Base-by-base conservation (phyloP, 768 basidiomycete genomes). In the Lactarius pseudohatsudake region DNA sequence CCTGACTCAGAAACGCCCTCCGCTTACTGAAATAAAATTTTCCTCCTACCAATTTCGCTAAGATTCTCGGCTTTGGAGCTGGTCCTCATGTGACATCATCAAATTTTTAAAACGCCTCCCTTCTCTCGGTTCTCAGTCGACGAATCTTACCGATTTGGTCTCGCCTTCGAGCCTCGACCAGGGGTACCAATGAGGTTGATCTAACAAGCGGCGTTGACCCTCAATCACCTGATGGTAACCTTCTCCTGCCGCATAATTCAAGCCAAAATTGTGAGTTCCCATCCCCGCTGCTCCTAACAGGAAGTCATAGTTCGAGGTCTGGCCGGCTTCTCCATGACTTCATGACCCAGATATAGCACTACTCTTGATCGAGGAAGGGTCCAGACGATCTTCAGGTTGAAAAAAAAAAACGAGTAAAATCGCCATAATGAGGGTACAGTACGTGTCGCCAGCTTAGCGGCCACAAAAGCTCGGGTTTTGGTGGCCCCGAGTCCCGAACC, bases 61-160 rank as follows among this genome's bases (percentile, higher is more conserved):
- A 26, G 6, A 26, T 53, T 26, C 50, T 53, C 11, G 50, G 6
- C 50, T 53, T 26, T 53, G 11, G 50, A 53, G 26, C 22, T 6
- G 20, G 47, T 50, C 47, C 47, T 50, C 47, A 50, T 28, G 26
- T 53, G 50, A 53, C 50, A 53, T 53, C 50, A 53, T 53, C 26
- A 22, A 53, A 15, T 13, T 3, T 13, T 50, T 1, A 16, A 45
- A 45, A 45, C 43, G 43, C 43, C 9, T 45, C 43, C 43, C 8
- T 45, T 50, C n/a, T 11, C 22, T 22, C 10, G 47, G 47, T 53
- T 22, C 50, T 15, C 50, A 53, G 26, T 53, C 22, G 50, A 53
- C 13, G 22, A 53, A 28, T 13, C 11, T 15, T 53, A 26, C 22
- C 26, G 13, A 26, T 53, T 26, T 26, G 22, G 50, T 26, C 26